Percentiles rank a stretch among this genome's conserved stretches.
Conservation (phyloP, 345 rosid genomes). For the Eucalyptus urophylla region DNA sequence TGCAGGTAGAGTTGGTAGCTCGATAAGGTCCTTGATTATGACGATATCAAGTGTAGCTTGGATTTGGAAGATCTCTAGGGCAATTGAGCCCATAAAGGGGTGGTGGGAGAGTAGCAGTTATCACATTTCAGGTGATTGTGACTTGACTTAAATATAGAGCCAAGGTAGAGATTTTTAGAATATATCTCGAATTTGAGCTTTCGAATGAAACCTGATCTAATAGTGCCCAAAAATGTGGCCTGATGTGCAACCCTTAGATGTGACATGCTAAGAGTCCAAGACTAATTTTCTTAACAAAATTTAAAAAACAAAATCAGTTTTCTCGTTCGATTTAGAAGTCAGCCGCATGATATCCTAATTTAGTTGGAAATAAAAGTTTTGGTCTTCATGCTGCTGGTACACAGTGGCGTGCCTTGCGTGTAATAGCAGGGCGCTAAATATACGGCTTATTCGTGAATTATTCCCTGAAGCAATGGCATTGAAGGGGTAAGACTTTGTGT, state of each 20-base stretch:
- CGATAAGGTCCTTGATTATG: background rate
- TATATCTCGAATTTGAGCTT: background rate
- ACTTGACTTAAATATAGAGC: background rate
- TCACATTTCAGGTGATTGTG: background rate
- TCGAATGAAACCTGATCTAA: background rate
- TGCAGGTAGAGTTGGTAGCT: accelerated
- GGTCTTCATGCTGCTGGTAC: background rate
- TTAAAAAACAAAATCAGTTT: background rate
- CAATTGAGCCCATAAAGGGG: background rate
- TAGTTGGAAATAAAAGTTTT: background rate
- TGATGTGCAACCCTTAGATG: accelerated
- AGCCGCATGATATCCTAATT: background rate
- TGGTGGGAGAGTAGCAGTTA: background rate
- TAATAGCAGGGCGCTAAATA: background rate
- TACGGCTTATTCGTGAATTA: too few relatives aligned
- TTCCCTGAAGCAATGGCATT: background rate
- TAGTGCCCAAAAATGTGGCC: background rate
- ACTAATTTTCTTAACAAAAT: background rate
- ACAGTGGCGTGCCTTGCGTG: background rate
- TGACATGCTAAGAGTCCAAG: background rate
- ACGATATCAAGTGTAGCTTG: background rate
- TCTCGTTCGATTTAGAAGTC: background rate
- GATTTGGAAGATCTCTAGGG: background rate
- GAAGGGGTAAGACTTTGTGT: background rate
- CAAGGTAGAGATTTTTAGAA: background rate